Base-by-base conservation (phyloP, 202 grass and related monocot genomes). In the Zoysia matrella region DNA sequence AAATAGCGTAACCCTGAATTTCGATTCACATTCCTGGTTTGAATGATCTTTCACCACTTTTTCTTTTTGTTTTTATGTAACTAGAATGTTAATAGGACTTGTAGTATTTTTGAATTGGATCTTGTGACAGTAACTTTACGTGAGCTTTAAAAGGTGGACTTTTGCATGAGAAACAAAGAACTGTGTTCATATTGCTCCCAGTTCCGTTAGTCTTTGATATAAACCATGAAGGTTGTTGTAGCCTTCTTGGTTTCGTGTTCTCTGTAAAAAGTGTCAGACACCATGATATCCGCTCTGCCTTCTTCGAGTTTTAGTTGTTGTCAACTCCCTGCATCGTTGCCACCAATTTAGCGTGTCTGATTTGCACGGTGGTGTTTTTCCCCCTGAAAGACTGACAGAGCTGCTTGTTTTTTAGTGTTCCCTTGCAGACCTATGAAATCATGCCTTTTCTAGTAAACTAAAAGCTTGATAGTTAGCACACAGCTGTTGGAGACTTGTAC, bases 221-320 rank as follows among this genome's bases (percentile, higher is more conserved):
- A 41, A 39, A 63, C 56, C 50, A 87, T 58, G 14, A 74, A 53
- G 3, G 50, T 85, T 63, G 41, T 49, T 73, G 75, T 56, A 45
- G 48, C 56, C 8, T 16, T 74, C 11, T 80, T 36, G 30, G 71
- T 22, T 40, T 69, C 42, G 75, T 65, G 36, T 70, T 75, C 22
- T 41, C 7, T 61, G n/a, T 80, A 4, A 50, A 73, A 73, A 72
- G 52, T 79, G 46, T 47, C 36, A 79, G 53, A 68, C 41, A 70
- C 39, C 22, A 64, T 55, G 11, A 69, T 62, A 10, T 45, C 7
- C 47, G 16, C 15, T 48, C 72, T 36, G 30, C 30, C 69, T 50
- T 14, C 66, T 71, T 47, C 36, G 45, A 68, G 41, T 65, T 49
- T 36, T 67, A 57, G 50, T 71, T 82, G n/a, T 61, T 39, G 42